Percentiles rank a stretch among this genome's conserved stretches.
Evolutionary conservation across 1,284 basidiomycete species (phyloP).

Genomic region (Malassezia obtusa): DNA sequence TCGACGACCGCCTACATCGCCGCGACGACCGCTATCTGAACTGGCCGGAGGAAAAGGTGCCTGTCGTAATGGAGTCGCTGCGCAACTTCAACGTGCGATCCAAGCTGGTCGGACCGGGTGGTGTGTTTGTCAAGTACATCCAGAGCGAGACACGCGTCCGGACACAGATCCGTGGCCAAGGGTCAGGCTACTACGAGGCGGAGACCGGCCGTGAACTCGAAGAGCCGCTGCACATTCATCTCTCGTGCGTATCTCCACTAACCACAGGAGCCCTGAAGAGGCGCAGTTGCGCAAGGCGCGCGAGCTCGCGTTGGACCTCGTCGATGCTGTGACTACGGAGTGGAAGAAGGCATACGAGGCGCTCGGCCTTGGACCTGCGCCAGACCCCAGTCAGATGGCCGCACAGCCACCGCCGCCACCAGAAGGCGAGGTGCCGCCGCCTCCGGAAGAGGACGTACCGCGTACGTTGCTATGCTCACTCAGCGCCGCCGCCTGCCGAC

Average conservation of each 20-base stretch:
- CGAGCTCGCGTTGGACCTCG: conserved; percentile 33
- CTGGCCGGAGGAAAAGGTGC: conserved; percentile 48
- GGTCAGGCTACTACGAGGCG: conserved; percentile 88
- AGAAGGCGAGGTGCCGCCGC: conserved; percentile 11
- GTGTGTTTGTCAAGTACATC: conserved; percentile 92
- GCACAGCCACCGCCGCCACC: conserved; percentile 13
- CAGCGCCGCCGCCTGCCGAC: conserved; percentile 8
- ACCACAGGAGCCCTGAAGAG: conserved; percentile 30
- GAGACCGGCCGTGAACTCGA: conserved; percentile 82
- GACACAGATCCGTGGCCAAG: conserved; percentile 94
- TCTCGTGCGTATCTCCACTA: background rate
- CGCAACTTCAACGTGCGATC: conserved; percentile 95
- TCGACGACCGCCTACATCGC: conserved; percentile 38
- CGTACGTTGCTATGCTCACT: conserved; percentile 6
- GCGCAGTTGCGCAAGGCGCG: conserved; percentile 32
- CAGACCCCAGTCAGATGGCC: conserved; percentile 2
- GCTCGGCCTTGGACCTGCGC: conserved; percentile 6
- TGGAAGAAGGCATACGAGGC: conserved; percentile 37
- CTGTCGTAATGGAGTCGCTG: conserved; percentile 74
- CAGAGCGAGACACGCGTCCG: conserved; percentile 90
- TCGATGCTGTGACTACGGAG: conserved; percentile 39
- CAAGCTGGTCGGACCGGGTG: conserved; percentile 86
- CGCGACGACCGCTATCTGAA: conserved; percentile 2
- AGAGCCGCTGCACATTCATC: conserved; percentile 67
- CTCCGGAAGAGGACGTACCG: conserved; percentile 14